Conservation (phyloP, 148 eudicot species). For the Talinum fruticosum region DNA sequence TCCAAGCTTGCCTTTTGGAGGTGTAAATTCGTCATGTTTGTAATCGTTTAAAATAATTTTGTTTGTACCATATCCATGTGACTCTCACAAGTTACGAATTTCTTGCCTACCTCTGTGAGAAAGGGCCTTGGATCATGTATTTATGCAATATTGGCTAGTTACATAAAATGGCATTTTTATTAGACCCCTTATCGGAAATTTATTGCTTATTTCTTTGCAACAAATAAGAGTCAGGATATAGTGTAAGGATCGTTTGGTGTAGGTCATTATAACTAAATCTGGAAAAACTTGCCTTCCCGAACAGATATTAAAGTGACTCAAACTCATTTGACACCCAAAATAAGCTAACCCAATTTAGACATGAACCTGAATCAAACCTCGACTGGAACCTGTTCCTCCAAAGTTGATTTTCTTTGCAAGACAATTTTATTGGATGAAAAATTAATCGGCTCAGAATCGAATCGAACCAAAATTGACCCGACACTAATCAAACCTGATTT, state of each 20-base stretch:
- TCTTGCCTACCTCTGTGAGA: neutral
- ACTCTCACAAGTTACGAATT: neutral
- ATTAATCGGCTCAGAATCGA: too few species aligned
- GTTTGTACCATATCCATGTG: neutral
- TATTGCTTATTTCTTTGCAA: neutral
- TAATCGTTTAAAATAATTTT: neutral
- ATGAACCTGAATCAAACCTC: too few species aligned
- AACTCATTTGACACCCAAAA: too few species aligned
- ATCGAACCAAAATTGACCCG: too few species aligned
- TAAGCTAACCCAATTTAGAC: too few species aligned
- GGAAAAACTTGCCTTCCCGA: too few species aligned
- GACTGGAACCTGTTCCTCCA: too few species aligned
- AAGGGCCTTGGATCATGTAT: neutral
- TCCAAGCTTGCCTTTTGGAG: neutral
- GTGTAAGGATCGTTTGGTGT: neutral
- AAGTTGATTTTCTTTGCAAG: too few species aligned
- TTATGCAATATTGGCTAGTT: neutral
- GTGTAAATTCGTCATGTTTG: neutral
- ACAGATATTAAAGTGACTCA: too few species aligned
- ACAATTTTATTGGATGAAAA: too few species aligned
- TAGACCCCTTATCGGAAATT: neutral
- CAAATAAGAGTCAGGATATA: neutral
- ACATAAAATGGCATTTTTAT: neutral
- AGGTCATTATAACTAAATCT: neutral
- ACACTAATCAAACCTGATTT: too few species aligned